These are phyloP conservation scores for Mortierella sp. DNA, from an alignment of 371 early-diverging fungal species.

Conservation along the genomic window DNA sequence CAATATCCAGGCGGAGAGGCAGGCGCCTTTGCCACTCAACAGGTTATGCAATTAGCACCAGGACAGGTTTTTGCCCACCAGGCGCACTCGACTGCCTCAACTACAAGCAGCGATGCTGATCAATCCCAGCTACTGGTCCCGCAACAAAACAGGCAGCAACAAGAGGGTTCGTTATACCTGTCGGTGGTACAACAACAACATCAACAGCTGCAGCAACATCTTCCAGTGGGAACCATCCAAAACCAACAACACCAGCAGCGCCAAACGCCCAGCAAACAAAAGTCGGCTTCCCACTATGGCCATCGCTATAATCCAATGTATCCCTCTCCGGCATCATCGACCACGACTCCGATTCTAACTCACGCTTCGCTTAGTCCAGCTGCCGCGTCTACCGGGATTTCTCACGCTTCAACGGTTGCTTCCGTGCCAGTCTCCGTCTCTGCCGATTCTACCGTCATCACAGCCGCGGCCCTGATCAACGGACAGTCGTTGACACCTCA, in stretches of 20 bases:
- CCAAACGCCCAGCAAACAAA: constrained; percentile 35
- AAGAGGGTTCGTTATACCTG: constrained; percentile 3
- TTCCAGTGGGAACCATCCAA: too few relatives aligned
- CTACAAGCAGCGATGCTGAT: neutral
- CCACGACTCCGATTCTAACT: constrained; percentile 36
- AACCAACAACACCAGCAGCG: constrained; percentile 4
- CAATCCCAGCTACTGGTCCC: neutral
- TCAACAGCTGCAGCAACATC: constrained; percentile 3
- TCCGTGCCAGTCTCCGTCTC: constrained; percentile 5
- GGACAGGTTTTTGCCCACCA: constrained; percentile 4
- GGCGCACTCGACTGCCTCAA: constrained; percentile 2
- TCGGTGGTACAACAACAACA: constrained; percentile 10
- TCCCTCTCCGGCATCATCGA: constrained; percentile 42
- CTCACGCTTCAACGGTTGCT: constrained; percentile 17
- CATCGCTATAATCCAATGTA: constrained; percentile 48
- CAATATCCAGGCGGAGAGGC: constrained; percentile 5
- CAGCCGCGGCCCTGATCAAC: constrained; percentile 11
- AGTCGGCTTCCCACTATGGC: constrained; percentile 32
- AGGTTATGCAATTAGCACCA: neutral
- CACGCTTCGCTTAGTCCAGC: constrained; percentile 30
- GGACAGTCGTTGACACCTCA: constrained; percentile 34
- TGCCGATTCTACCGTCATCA: constrained; percentile 5
- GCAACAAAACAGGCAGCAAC: constrained; percentile 5
- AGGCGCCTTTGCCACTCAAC: neutral
- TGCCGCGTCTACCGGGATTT: constrained; percentile 16